Evolutionary conservation across 106 monocot genomes (phyloP).

Genomic region (Amphibolis antarctica): DNA sequence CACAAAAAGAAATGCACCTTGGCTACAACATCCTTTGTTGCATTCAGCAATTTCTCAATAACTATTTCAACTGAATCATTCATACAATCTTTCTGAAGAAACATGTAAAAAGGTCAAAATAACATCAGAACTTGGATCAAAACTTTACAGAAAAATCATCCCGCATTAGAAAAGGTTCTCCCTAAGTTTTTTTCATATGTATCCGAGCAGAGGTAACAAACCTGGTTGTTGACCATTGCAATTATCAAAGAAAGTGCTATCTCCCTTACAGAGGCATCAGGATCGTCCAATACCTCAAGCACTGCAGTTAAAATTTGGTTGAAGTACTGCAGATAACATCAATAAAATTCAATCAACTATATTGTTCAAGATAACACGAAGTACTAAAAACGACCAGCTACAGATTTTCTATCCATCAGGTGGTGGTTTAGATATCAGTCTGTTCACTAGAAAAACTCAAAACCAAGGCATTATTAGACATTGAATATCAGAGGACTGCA

Average conservation of each 20-base stretch:
- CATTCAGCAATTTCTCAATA: slow-evolving; percentile 82
- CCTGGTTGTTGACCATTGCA: slow-evolving; percentile 94
- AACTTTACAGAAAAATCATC: neutral
- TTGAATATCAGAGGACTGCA: too few species aligned
- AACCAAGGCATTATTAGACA: too few species aligned
- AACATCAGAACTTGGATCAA: neutral
- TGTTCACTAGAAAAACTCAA: too few species aligned
- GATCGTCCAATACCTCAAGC: slow-evolving; percentile 78
- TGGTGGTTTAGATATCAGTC: too few species aligned
- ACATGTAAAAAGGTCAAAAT: neutral
- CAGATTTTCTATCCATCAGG: too few species aligned
- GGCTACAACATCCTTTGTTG: slow-evolving; percentile 45
- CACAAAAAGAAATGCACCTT: slow-evolving; percentile 38
- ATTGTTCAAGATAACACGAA: neutral
- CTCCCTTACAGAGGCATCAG: slow-evolving; percentile 69
- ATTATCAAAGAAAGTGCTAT: slow-evolving; percentile 66
- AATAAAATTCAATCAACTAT: neutral
- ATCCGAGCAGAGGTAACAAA: neutral
- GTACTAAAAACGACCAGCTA: too few species aligned
- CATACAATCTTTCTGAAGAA: slow-evolving; percentile 59
- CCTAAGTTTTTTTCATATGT: neutral
- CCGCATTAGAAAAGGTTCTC: neutral
- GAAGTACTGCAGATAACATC: slow-evolving; percentile 58
- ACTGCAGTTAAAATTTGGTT: slow-evolving; percentile 94
- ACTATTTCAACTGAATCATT: slow-evolving; percentile 95